Base-by-base conservation (phyloP, 257 asterid genomes). In the Fraxinus anomala region DNA sequence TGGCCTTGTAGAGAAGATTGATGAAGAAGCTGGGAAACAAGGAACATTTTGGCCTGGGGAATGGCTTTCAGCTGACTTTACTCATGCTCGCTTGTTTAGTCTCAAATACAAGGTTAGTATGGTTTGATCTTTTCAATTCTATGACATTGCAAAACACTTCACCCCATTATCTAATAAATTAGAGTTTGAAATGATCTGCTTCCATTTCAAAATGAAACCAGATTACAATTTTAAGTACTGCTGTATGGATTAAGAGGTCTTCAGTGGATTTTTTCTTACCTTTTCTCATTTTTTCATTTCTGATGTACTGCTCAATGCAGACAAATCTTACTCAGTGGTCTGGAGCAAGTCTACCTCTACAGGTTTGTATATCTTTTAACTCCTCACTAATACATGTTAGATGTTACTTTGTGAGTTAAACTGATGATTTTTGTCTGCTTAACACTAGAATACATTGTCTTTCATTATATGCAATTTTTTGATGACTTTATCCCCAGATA, bases 31-130 rank as follows among this genome's bases (percentile, higher is more conserved):
- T 67, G 99, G 99, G 74, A 92, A 87, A 82, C 92, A 89, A 73
- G 99, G 99, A 84, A 90, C 99, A 73, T 93, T 96, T 77, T 96
- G 99, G 99, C 99, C 99, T 23, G 97, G 92, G 77, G 98, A 93
- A 82, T 96, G 99, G 99, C 97, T 96, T 82, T 86, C 97, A 73
- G 89, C 88, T 83, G 99, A 96, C 86, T 93, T 92, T 76, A 97
- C 99, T 81, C 87, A 88, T 84, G 99, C 99, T 13, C 97, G 99
- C 67, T 81, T 93, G 82, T 93, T 93, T 87, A 96, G 94, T 86
- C 89, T 96, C 82, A 92, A 86, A 85, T 96, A 96, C 91, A 96
- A 91, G 99, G 99, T 93, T 76, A 44, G 80, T 76, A 76, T 75
- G 24, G 70, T 69, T 68, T 61, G 40, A 21, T 8, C 14, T 26